Base-by-base conservation (phyloP, 2,329 filamentous ascomycete species). In the Nemania serpens region DNA sequence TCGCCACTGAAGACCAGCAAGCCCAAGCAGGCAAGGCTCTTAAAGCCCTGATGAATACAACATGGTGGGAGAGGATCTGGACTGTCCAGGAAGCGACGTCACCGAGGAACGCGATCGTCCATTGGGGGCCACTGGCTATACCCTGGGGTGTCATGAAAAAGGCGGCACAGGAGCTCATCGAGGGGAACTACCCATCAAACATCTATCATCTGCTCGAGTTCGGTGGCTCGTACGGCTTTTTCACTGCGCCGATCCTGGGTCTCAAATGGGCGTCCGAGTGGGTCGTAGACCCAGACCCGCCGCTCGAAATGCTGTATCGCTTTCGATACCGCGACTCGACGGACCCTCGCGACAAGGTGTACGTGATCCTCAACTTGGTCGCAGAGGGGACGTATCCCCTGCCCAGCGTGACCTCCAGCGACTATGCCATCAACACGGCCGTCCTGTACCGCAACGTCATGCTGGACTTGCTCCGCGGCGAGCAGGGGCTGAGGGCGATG, bases 41-140 rank as follows among this genome's bases (percentile, higher is more conserved):
- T 17, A 42, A 58, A n/a, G 7, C 22, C 36, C 29, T 66, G 12
- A 46, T 59, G 43, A 6, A 5, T 3, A 52, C 52, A 10, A 47
- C 43, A 9, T 66, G 63, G 63, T 66, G 63, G 63, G 22, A 39
- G 17, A 55, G 63, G 17, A 64, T 66, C 43, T 66, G 63, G 63
- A 66, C 63, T 4, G 62, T 66, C 7, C 63, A 64, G 50, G 63
- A 66, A 59, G 58, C 55, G 18, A 58, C 57, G 7, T 61, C 63
- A 25, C 58, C 63, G 18, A 43, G 22, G 20, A 34, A 49, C 22
- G n/a, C 53, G 17, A 55, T 33, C 12, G 39, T 64, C 15, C 46
- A 61, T n/a, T 66, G 63, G 63, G 63, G 63, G 0, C 53, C 63
- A 10, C 42, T 61, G 13, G 50, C 55, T 1, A 50, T 64, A 22